Percentiles rank a stretch among this genome's conserved stretches.
Conservation (phyloP, 805 yeast species). For the Kluyveromyces nonfermentans region DNA sequence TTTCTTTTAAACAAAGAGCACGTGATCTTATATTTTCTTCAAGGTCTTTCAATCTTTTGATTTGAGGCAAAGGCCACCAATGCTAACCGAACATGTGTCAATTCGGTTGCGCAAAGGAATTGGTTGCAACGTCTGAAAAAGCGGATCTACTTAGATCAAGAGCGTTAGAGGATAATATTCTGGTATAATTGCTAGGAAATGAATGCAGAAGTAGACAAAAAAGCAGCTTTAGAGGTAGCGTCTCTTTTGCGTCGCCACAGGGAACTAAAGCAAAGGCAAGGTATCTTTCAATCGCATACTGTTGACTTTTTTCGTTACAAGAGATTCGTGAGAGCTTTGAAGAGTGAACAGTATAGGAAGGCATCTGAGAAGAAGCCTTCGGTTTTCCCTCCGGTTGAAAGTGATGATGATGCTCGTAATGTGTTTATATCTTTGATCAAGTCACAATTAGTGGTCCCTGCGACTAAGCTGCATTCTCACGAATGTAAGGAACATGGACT, state of each 20-base stretch:
- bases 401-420: conserved; percentile 48
- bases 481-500: conserved; percentile 55
- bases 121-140: neutral
- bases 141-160: neutral
- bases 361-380: conserved; percentile 40
- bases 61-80: no score
- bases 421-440: conserved; percentile 61
- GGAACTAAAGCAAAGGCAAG: conserved; percentile 71
- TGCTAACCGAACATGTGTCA: neutral
- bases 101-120: neutral
- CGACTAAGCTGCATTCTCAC: conserved; percentile 58
- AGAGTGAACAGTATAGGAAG: conserved; percentile 58
- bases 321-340: conserved; percentile 70
- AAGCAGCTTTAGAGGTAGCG: conserved; percentile 56
- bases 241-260: conserved; percentile 55
- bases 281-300: conserved; percentile 59
- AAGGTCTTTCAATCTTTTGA: no score
- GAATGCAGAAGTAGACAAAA: conserved; percentile 32
- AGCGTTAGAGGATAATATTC: neutral
- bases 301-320: conserved; percentile 82
- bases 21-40: no score
- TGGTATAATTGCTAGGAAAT: neutral
- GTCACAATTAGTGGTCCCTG: conserved; percentile 67
- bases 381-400: conserved; percentile 39
- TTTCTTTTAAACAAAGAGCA: neutral